phyloP scores from a whole-genome alignment of 441 rosid genomes.

The Bocquillonia castaneifolia region DNA sequence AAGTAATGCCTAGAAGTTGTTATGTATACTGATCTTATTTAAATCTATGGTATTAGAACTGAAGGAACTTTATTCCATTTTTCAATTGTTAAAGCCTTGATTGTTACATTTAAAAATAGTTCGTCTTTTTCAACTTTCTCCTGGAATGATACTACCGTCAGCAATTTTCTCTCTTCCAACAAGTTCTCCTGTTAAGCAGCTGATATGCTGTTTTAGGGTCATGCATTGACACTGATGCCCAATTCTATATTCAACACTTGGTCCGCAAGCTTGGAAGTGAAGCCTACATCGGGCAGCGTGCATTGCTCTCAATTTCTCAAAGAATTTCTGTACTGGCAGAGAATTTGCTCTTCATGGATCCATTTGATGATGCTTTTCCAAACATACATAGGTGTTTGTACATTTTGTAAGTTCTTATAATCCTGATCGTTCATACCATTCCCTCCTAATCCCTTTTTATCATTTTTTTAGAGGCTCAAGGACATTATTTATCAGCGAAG shows the following conservation, averaged over 20 bases:
- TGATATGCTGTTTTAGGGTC: slow-evolving; percentile 37
- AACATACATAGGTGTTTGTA: slow-evolving; percentile 57
- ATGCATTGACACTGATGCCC: slow-evolving; percentile 34
- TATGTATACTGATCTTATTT: not conserved
- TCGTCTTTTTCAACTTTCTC: slow-evolving; percentile 4
- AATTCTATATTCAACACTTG: slow-evolving; percentile 60
- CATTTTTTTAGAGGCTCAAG: not conserved
- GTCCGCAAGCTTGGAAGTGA: slow-evolving; percentile 72
- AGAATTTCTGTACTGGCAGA: slow-evolving; percentile 58
- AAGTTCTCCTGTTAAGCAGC: slow-evolving; percentile 13
- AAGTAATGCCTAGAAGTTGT: slow-evolving; percentile 17
- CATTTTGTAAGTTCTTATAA: slow-evolving; percentile 45
- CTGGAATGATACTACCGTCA: not conserved
- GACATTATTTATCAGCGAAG: not conserved
- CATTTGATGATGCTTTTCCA: slow-evolving; percentile 69
- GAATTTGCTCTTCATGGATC: slow-evolving; percentile 60
- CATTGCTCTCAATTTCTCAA: slow-evolving; percentile 54
- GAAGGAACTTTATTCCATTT: not conserved
- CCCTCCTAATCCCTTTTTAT: not conserved
- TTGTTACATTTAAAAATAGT: not conserved
- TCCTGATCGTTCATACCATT: slow-evolving; percentile 1
- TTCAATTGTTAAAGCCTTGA: not conserved
- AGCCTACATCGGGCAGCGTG: slow-evolving; percentile 67
- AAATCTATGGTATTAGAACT: not conserved
- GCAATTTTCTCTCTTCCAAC: not conserved